Base-by-base conservation (phyloP, 768 basidiomycete genomes). In the Suillus paluster region DNA sequence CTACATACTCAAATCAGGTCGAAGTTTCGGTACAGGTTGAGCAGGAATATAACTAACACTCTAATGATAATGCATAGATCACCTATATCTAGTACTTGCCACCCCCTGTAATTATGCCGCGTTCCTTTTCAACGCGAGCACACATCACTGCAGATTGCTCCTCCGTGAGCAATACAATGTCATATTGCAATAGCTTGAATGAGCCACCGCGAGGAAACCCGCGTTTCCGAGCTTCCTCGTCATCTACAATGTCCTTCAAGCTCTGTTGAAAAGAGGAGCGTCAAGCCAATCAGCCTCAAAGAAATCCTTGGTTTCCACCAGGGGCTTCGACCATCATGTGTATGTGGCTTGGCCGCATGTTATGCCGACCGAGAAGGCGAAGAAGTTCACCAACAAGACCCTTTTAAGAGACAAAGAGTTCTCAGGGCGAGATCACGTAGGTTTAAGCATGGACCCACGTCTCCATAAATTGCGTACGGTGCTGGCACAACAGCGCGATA, bases 261-360 rank as follows among this genome's bases (percentile, higher is more conserved):
- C 81, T 80, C 88, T 89, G 68, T 57, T 15, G 44, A n/a, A 34
- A 34, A 61, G 36, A 50, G 41, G 15, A 21, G 9, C 19, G 41
- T 41, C 19, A 55, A 48, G 36, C 57, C 15, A 30, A 21, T 23
- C 60, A 64, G 36, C 50, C 34, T 55, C 53, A 27, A 7, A 42
- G 1, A 39, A 81, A 93, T n/a, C n/a, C n/a, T n/a, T n/a, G n/a
- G n/a, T n/a, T n/a, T n/a, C n/a, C n/a, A 34, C 91, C 92, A 4
- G 84, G 82, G 0, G 91, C 90, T 57, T 87, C 75, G 60, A 92
- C 79, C 78, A 86, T 80, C 62, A 94, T 75, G 72, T 95, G 94
- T 53, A 95, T 68, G 71, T 95, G 94, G 50, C 84, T 91, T 10
- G 94, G 93, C 15, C 94, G 82, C 78, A 86, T 87, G 61, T 87